phyloP scores from a whole-genome alignment of 2,329 filamentous ascomycete genomes.

The Hymenotorrendiella dingleyae region DNA sequence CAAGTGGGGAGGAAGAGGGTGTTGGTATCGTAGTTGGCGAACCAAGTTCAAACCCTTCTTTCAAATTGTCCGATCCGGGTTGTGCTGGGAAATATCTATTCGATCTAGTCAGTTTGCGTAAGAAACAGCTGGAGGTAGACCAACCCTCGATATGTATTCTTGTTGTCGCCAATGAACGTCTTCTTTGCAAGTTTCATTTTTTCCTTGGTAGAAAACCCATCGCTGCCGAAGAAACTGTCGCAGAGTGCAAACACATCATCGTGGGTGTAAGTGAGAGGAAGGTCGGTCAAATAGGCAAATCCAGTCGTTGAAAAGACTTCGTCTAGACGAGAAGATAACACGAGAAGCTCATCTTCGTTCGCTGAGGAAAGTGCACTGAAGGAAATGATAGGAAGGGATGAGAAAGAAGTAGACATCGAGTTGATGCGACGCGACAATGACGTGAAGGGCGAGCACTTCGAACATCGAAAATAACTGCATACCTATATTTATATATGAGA shows the following conservation, averaged over 20 bases:
- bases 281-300: slow-evolving; percentile 40
- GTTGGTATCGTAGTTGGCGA: slow-evolving; percentile 16
- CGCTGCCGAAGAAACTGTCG: slow-evolving; percentile 32
- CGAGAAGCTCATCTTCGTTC: slow-evolving; percentile 23
- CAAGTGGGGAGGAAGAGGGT: slow-evolving; percentile 14
- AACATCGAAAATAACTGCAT: too few relatives aligned
- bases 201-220: slow-evolving; percentile 28
- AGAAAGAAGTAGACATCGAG: slow-evolving; percentile 30
- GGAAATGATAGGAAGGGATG: slow-evolving; percentile 38
- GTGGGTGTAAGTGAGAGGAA: slow-evolving; percentile 37
- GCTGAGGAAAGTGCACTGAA: slow-evolving; percentile 31
- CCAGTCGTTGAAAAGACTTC: slow-evolving; percentile 40
- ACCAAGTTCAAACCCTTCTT: slow-evolving; percentile 42
- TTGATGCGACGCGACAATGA: too few relatives aligned
- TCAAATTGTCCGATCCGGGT: slow-evolving; percentile 36
- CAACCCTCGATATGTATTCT: slow-evolving; percentile 40
- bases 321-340: slow-evolving; percentile 34
- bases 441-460: too few relatives aligned
- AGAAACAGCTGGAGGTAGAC: not conserved
- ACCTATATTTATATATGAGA: not conserved
- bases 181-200: slow-evolving; percentile 39
- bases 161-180: slow-evolving; percentile 34
- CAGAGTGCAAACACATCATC: slow-evolving; percentile 38
- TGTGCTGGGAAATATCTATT: slow-evolving; percentile 40
- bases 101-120: not conserved